Base-by-base conservation (phyloP, 2,329 filamentous ascomycete species). In the Mariannaea elegans region DNA sequence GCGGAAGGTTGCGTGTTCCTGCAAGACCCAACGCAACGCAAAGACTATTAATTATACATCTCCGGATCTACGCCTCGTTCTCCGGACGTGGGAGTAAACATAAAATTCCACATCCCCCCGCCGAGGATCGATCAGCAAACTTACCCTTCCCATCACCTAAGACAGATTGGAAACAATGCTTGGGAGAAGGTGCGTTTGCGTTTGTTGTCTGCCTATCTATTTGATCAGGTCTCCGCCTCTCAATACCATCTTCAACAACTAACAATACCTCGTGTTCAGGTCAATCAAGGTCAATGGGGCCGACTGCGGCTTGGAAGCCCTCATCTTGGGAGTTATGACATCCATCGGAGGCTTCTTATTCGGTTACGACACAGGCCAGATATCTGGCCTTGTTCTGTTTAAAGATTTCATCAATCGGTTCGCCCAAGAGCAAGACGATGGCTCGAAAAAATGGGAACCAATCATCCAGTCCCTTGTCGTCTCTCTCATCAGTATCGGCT, bases 311-410 rank as follows among this genome's bases (percentile, higher is more conserved):
- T 54, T 71, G 21, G 78, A 80, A 61, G 64, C 78, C 21, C 63
- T 81, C 59, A 50, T 81, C 24, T 66, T 87, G 24, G 84, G 83
- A 42, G 73, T 81, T 31, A 77, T 82, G 39, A 85, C 84, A 41
- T 84, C 82, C 42, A 81, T 88, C 38, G 86, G 86, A 61, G 86
- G 85, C 46, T 86, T 87, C 72, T 80, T 89, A 61, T 88, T 87
- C 71, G 87, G 41, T 46, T 88, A 87, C 65, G 86, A 88, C 65
- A 88, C 84, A 9, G 86, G 85, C 64, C 84, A 87, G 67, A 86
- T 87, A 51, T 85, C 83, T 7, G 77, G 75, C 38, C 79, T 84
- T 69, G 73, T 83, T 9, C 72, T 81, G 16, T 84, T 84, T 69
- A 57, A 71, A 9, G 84, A 88, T 72, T 88, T 86, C 70, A 78